Conservation (phyloP, 371 early-diverging fungal species). For the Choanephora cucurbitarum region DNA sequence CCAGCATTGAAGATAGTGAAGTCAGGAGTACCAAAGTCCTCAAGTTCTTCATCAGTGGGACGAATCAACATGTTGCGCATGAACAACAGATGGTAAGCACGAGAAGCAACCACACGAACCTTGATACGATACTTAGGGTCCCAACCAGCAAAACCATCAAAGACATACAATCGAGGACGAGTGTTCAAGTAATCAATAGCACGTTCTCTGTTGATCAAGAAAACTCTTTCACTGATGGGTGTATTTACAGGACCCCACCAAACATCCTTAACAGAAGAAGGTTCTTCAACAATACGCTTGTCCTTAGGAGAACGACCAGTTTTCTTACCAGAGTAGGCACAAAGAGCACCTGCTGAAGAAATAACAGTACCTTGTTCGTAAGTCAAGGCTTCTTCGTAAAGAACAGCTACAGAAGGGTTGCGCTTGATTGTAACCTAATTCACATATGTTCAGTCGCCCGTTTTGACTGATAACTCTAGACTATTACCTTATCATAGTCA, state of each 20-base stretch:
- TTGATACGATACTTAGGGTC: conserved; percentile 96
- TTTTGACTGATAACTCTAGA: no score
- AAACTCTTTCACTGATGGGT: conserved; percentile 83
- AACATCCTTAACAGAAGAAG: conserved; percentile 75
- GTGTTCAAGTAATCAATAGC: conserved; percentile 97
- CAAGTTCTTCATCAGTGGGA: conserved; percentile 89
- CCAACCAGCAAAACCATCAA: conserved; percentile 95
- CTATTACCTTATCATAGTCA: conserved; percentile 52
- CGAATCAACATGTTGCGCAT: conserved; percentile 98
- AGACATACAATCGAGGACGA: conserved; percentile 88
- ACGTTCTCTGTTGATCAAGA: conserved; percentile 94
- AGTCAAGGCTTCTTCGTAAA: conserved; percentile 94
- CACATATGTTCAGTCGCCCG: no score
- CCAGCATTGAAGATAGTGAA: conserved; percentile 97
- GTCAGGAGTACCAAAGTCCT: conserved; percentile 89
- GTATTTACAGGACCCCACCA: conserved; percentile 99
- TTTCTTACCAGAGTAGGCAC: conserved; percentile 89
- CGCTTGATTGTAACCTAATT: conserved; percentile 59
- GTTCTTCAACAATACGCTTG: conserved; percentile 96
- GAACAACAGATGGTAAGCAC: conserved; percentile 95
- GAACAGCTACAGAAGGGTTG: conserved; percentile 77
- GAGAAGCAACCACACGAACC: conserved; percentile 92
- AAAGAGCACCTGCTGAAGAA: conserved; percentile 89
- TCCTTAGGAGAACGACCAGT: conserved; percentile 89
- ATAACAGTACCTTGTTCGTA: conserved; percentile 88